Evolutionary conservation across 192 early-diverging fungal species (phyloP), one percentile per base, ranked within the genome.

Genomic region (Paraglomus brasilianum): DNA sequence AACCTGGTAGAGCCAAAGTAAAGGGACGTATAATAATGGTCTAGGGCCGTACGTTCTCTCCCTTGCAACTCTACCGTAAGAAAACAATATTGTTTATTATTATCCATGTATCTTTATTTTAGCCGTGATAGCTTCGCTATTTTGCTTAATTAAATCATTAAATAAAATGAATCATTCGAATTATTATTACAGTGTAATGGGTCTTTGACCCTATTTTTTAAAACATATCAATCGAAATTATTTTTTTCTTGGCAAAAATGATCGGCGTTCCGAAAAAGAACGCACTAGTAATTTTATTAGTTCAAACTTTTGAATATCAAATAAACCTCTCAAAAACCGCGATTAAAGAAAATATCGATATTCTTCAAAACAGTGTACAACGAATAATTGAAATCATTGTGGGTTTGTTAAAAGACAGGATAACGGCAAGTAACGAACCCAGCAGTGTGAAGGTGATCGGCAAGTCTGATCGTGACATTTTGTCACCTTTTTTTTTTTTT

Each of bases 31-130:
- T 9, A 56, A 22, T 56, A 56, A 56, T 56, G 19, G 53, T 4
- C 19, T 56, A 56, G 53, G 53, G 53, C 53, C 53, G 53, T 56
- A 56, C 53, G 53, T 56, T 56, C 53, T 56, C 53, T 56, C 53
- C 53, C 19, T 56, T 3, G 53, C n/a, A 56, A 56, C 14, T 30
- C 30, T 30, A 30, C 30, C 30, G 30, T 30, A 30, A 30, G 30
- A 30, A 30, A 30, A 30, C 30, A 30, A 30, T 30, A 30, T 30
- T 30, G 30, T 30, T 24, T 22, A 56, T 56, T 56, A 1, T 56
- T 56, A 56, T 56, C 53, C 53, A 56, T 56, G 53, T 6, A 56
- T 56, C 53, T 56, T 56, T 56, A 56, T 56, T 56, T 56, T 24
- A 22, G n/a, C 30, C n/a, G 53, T 56, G n/a, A 53, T 53, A 21